These are phyloP conservation scores for Mucuna pruriens DNA, from an alignment of 306 rosid genomes.

Conservation along the genomic window DNA sequence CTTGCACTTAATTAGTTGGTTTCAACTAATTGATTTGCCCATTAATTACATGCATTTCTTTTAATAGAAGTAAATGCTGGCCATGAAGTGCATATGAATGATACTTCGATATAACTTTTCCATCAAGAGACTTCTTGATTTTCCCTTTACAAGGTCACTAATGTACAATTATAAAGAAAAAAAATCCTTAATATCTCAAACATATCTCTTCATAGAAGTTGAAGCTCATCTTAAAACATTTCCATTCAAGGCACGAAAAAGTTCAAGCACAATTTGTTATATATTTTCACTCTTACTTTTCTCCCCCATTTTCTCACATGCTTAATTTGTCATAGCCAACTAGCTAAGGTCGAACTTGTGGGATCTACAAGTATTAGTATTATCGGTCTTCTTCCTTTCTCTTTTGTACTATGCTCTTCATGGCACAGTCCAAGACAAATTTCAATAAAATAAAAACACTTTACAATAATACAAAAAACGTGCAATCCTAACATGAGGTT, in stretches of 20 bases:
- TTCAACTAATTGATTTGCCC: conserved; percentile 18
- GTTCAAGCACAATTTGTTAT: conserved; percentile 4
- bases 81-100: conserved; percentile 32
- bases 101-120: conserved; percentile 34
- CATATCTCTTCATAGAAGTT: conserved; percentile 19
- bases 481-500: too few species aligned
- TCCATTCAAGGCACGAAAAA: conserved; percentile 9
- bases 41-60: conserved; percentile 33
- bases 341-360: conserved; percentile 17
- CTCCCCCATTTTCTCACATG: not conserved
- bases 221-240: not conserved
- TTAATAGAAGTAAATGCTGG: conserved; percentile 32
- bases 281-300: not conserved
- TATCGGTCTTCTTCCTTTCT: not conserved
- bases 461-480: conserved; percentile 14
- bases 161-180: not conserved
- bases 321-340: conserved; percentile 2
- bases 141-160: conserved; percentile 10
- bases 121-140: conserved; percentile 29
- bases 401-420: conserved; percentile 9
- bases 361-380: conserved; percentile 16
- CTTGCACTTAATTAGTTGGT: not conserved
- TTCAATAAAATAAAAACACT: not conserved
- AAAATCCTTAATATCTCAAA: not conserved
- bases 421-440: conserved; percentile 5